Evolutionary conservation across 768 basidiomycete species (phyloP).

Genomic region (Leccinum aurantiacum): DNA sequence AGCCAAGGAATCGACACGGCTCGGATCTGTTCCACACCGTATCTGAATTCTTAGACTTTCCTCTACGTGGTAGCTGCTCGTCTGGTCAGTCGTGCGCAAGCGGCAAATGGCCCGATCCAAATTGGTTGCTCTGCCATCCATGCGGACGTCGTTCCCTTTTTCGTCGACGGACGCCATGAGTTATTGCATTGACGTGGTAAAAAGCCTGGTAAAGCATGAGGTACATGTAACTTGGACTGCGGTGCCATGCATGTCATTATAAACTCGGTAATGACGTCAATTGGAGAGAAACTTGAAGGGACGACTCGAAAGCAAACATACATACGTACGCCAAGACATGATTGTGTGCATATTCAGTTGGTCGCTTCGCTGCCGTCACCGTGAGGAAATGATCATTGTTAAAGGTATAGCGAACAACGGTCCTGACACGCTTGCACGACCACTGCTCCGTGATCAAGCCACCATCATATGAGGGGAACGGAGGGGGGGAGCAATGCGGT

Average conservation of each 20-base stretch:
- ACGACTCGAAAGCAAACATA: neutral
- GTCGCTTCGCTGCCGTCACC: neutral
- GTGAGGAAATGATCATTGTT: neutral
- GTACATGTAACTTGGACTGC: neutral
- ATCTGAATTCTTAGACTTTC: neutral
- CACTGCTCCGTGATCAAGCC: neutral
- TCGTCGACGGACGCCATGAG: neutral
- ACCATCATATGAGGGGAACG: neutral
- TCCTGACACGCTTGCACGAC: neutral
- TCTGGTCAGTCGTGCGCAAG: neutral
- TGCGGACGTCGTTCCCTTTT: neutral
- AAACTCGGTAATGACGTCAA: neutral
- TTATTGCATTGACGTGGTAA: neutral
- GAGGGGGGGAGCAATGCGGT: neutral
- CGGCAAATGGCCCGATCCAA: neutral
- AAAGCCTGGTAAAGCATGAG: neutral
- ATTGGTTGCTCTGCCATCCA: neutral
- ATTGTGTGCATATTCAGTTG: neutral
- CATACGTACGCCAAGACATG: neutral
- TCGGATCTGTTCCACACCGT: slow-evolving; percentile 5
- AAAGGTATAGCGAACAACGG: neutral
- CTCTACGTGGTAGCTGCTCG: neutral
- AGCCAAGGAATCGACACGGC: neutral
- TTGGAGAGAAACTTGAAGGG: neutral
- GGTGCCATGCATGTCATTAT: neutral